phyloP scores from a whole-genome alignment of 805 yeast species.

The Yarrowia deformans region DNA sequence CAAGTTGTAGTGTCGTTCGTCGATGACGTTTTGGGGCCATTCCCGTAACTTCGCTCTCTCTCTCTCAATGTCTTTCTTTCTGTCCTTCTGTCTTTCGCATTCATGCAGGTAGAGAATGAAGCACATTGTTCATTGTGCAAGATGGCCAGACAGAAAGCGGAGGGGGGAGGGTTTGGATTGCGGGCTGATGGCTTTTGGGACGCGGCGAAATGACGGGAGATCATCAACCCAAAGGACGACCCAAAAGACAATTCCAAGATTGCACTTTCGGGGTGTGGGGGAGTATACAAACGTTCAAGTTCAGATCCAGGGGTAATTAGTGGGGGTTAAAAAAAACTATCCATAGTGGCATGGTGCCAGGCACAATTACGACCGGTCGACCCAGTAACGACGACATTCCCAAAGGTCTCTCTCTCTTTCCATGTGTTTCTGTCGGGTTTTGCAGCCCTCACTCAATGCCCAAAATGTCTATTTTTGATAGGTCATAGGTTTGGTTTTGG shows the following conservation, averaged over 20 bases:
- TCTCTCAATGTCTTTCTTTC: background rate
- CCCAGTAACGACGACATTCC: background rate
- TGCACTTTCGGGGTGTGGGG: too few species aligned
- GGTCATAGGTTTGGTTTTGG: too few species aligned
- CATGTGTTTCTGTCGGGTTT: too few species aligned
- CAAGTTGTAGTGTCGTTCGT: too few species aligned
- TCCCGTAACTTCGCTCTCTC: background rate
- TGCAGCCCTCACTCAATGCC: too few species aligned
- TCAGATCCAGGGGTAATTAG: too few species aligned
- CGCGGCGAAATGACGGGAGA: conserved; percentile 23
- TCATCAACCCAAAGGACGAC: background rate
- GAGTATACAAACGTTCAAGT: too few species aligned
- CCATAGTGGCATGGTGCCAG: too few species aligned
- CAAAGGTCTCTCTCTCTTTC: background rate
- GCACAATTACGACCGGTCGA: background rate
- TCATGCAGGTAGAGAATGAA: conserved; percentile 12
- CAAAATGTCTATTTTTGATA: background rate
- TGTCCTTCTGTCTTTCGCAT: too few species aligned
- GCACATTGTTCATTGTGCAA: conserved; percentile 2
- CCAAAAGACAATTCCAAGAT: background rate
- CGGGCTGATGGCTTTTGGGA: background rate
- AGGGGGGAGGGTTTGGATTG: background rate
- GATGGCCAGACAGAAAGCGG: conserved; percentile 8
- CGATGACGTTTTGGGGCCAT: too few species aligned
- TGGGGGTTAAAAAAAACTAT: too few species aligned